Base-by-base conservation (phyloP, 805 yeast genomes). In the Candida stauntonica region DNA sequence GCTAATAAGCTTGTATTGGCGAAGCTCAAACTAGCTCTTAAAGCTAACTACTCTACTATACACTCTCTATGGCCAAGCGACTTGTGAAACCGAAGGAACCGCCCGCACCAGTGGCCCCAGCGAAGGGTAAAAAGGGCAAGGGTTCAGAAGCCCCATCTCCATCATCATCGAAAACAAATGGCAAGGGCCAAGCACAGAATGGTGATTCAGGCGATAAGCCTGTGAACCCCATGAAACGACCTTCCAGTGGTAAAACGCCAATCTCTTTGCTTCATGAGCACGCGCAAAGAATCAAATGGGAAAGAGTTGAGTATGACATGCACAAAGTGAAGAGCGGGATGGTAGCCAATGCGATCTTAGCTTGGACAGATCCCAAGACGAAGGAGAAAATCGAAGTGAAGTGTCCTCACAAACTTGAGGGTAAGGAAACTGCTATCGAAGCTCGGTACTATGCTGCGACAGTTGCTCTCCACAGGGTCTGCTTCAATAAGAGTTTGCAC, bases 381-480 rank as follows among this genome's bases (percentile, higher is more conserved):
- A 77, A 76, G 32, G 88, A 85, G 48, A 52, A 70, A 5, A 72
- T 89, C 27, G 61, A 63, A 2, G 70, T 87, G 3, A 66, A 70
- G 37, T 73, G 79, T 65, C 68, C 51, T 5, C 77, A 73, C 7
- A 52, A 72, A 4, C 68, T 81, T 6, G 61, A 64, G 4, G 81
- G 89, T 0, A 87, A 84, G 49, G 85, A 78, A 32, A 86, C 97
- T 0, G 75, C 95, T 2, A 67, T 86, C 23, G 97, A 89, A 51
- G 96, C 98, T 1, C 72, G 96, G 33, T 95, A 89, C 57, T 72
- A 74, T 52, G 88, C 91, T 0, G 97, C 99, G 0, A 88, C 97
- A 0, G 86, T 82, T 48, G 93, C 91, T 0, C 60, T 91, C 45
- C 89, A 79, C 57, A 67, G 95, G 26, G 70, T 91, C 15, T 80